phyloP scores from a whole-genome alignment of 2,329 filamentous ascomycete genomes.

The Fusarium udum region DNA sequence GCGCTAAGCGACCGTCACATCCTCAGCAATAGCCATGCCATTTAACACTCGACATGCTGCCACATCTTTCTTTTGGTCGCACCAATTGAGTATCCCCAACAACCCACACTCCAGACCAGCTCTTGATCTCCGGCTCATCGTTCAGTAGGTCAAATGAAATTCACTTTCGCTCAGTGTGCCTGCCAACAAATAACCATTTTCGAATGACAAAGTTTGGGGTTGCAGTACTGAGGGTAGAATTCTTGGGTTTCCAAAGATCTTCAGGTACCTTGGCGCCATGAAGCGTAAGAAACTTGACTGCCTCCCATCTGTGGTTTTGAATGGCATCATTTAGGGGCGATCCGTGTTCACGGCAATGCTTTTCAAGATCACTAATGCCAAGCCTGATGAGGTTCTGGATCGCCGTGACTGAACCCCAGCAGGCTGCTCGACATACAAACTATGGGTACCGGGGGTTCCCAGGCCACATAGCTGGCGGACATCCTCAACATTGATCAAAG shows the following conservation, averaged over 20 bases:
- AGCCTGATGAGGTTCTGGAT: neutral
- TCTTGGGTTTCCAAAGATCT: neutral
- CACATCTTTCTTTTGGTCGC: neutral
- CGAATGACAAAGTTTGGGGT: neutral
- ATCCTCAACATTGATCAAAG: neutral
- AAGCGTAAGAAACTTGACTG: neutral
- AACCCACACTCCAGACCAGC: neutral
- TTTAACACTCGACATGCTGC: neutral
- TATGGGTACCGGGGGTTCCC: neutral
- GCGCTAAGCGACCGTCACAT: too few species aligned
- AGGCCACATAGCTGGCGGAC: neutral
- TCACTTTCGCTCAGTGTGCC: neutral
- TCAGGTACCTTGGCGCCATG: neutral
- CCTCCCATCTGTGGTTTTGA: neutral
- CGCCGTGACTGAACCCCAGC: neutral
- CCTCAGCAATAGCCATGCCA: too few species aligned
- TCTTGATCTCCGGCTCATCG: neutral
- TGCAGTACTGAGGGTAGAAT: accelerated
- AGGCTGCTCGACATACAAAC: neutral
- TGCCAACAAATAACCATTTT: neutral
- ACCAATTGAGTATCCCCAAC: neutral
- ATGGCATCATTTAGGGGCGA: neutral
- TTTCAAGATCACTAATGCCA: neutral
- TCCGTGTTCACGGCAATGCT: neutral
- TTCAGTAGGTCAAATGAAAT: neutral